Evolutionary conservation across 192 early-diverging fungal species (phyloP), one percentile per base, ranked within the genome.

Genomic region (Backusella parvicylindrica): DNA sequence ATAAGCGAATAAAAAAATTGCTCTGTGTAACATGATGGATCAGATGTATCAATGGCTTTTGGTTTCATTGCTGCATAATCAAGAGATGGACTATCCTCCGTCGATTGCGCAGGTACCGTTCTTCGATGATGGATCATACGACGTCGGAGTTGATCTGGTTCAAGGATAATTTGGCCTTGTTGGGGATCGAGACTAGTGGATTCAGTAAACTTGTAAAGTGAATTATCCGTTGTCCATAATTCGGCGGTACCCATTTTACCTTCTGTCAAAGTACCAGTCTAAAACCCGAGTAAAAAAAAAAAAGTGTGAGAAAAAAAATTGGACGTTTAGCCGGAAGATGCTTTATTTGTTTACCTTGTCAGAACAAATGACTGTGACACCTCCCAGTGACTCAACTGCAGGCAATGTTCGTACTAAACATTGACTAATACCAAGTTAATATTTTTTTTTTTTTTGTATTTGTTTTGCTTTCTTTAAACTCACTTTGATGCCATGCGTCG

Each of bases 341-440:
- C 93, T 97, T 21, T 95, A 79, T 2, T 94, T 95, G 31, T 95
- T 93, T 2, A 89, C 90, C 88, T 99, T 99, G 82, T 99, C 97
- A 7, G 97, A 99, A 81, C 97, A 99, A 81, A 99, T 99, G 49
- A 93, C 91, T 6, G 95, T 97, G 15, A 99, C 95, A 64, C 94
- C 93, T 28, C 97, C 97, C 6, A 99, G 83, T 2, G 97, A 96
- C 84, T 99, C 97, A 3, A 99, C 95, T 0, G 97, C 93, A 0
- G 95, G 94, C 11, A 98, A 84, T 40, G 95, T 97, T 40, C 96
- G 86, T 9, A 99, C 95, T 36, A 99, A 95, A 18, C 95, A 95
- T 75, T 95, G 89, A 49, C 89, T 87, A 33, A 33, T 36, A 28
- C 11, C n/a, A 64, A 37, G 41, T 60, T 43, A 11, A 33, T 47